phyloP scores from a whole-genome alignment of 441 rosid genomes.

The Cnidoscolus chayamansa region DNA sequence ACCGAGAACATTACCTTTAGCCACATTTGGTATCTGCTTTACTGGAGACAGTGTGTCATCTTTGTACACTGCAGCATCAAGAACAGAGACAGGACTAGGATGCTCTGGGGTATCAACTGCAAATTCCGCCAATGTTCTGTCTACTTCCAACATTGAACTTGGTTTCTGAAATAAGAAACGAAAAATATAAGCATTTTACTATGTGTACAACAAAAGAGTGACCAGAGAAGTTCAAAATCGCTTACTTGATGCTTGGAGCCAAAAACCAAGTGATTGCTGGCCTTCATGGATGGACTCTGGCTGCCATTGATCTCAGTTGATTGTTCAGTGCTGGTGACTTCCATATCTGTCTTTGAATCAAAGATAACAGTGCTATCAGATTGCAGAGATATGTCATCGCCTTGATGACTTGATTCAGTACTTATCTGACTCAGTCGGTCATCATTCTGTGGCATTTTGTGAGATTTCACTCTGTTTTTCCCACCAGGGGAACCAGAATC shows the following conservation, averaged over 20 bases:
- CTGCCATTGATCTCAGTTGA: constrained; percentile 25
- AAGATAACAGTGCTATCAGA: constrained; percentile 45
- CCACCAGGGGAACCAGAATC: constrained; percentile 55
- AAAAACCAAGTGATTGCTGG: constrained; percentile 35
- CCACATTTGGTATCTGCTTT: constrained; percentile 39
- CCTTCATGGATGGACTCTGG: constrained; percentile 38
- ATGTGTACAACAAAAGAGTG: constrained; percentile 14
- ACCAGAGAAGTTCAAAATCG: constrained; percentile 21
- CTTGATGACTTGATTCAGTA: constrained; percentile 55
- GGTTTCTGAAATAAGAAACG: constrained; percentile 40
- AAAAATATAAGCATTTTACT: constrained; percentile 12
- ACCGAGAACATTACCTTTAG: constrained; percentile 38
- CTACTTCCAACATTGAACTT: constrained; percentile 42
- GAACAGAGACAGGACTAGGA: constrained; percentile 89
- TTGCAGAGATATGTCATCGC: constrained; percentile 49
- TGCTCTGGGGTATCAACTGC: constrained; percentile 51
- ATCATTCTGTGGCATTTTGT: constrained; percentile 43
- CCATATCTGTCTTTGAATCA: constrained; percentile 39
- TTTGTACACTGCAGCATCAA: constrained; percentile 49
- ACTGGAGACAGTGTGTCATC: constrained; percentile 60
- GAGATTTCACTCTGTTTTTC: constrained; percentile 40
- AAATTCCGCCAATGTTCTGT: constrained; percentile 44
- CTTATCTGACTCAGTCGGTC: constrained; percentile 66
- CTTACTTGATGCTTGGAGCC: constrained; percentile 45
- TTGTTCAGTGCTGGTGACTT: constrained; percentile 40